Conservation (phyloP, 2,329 filamentous ascomycete species). For the Phoma herbarum region DNA sequence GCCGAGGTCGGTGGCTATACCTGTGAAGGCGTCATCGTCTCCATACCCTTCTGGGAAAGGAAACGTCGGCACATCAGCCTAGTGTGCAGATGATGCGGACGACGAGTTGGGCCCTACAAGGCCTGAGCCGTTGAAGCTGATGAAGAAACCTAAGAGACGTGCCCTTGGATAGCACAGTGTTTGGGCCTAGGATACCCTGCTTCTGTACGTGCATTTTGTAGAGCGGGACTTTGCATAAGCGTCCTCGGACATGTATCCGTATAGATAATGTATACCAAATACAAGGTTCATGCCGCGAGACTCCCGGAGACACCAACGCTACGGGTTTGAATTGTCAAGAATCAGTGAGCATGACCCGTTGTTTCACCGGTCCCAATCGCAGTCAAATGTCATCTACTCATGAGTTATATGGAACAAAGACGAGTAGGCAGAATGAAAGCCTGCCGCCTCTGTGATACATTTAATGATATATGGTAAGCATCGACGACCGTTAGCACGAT, state of each 20-base stretch:
- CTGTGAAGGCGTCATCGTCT: background rate
- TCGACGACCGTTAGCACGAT: background rate
- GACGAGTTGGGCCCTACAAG: background rate
- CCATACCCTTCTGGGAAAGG: background rate
- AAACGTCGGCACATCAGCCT: slow-evolving; percentile 6
- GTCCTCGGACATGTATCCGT: background rate
- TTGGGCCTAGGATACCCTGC: slow-evolving; percentile 10
- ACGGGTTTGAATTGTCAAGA: background rate
- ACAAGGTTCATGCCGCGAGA: background rate
- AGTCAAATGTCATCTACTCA: background rate
- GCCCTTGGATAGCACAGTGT: slow-evolving; percentile 11
- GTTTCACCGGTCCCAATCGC: background rate
- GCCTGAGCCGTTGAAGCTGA: slow-evolving; percentile 2
- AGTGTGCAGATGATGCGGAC: slow-evolving; percentile 12
- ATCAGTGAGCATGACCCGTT: background rate
- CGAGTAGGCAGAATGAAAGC: background rate
- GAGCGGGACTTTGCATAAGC: background rate
- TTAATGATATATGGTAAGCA: no score
- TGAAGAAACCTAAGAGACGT: slow-evolving; percentile 13
- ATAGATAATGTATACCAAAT: background rate
- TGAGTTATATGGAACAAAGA: background rate
- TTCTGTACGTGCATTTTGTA: background rate
- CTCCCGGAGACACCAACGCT: background rate
- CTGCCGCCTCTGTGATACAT: background rate
- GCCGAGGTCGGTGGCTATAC: background rate